Evolutionary conservation across 2,329 filamentous ascomycete genomes (phyloP), one percentile per base, ranked within the genome.

Genomic region (Stemphylium beticola): DNA sequence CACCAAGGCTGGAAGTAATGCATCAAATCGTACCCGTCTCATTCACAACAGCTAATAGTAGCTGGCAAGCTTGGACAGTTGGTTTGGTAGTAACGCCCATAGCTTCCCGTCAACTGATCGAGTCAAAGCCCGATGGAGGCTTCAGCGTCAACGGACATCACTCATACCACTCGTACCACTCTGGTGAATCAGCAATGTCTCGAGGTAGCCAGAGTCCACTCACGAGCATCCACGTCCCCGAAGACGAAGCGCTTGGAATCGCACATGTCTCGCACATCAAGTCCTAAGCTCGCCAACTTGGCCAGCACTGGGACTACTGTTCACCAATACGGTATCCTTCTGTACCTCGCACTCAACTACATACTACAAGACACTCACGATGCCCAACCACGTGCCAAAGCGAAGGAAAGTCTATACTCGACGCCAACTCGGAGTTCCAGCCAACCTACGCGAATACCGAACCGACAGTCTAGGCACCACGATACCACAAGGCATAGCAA

Each of bases 301-400:
- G 57, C 50, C 3, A 50, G 43, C 42, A 36, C 42, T 2, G 37
- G 34, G 12, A 32, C 39, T n/a, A 52, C 53, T 4, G 26, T 45
- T 39, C 40, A 17, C 11, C 32, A 59, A 10, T 49, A 41, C 33
- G 42, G 42, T 24, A 41, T 60, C 33, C 36, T 62, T 17, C 14
- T 53, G 32, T 49, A 58, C 15, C 44, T 57, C 36, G 57, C 52
- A 22, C 22, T 59, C 12, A 52, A 51, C 22, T 45, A 60, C 36
- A 32, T 64, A 31, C 43, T 60, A 10, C 46, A 49, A 22, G 34
- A 57, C 24, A n/a, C 57, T 22, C 50, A 50, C 4, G 54, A 60
- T 50, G 15, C 55, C 26, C 40, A 51, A 14, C 49, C 41, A 33
- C 37, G 22, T 12, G 50, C 45, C 38, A 49, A 52, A 32, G 22